Conservation (phyloP, 2,329 filamentous ascomycete species). For the Claviceps fusiformis region DNA sequence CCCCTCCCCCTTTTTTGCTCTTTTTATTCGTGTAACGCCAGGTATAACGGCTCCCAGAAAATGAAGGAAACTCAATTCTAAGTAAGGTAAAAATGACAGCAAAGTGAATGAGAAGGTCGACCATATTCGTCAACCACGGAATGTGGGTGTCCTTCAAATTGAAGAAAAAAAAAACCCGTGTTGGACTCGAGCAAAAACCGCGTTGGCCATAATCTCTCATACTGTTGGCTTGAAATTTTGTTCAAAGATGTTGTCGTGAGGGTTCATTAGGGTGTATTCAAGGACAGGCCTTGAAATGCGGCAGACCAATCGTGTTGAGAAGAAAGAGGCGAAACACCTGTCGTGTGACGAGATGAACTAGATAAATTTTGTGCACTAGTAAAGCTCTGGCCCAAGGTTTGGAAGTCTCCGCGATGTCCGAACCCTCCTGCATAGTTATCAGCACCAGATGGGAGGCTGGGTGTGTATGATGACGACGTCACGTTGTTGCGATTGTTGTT, state of each 20-base stretch:
- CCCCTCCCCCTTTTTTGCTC: conserved; percentile 6
- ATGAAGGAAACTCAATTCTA: conserved; percentile 6
- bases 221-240: background rate
- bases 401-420: conserved; percentile 29
- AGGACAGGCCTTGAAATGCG: conserved; percentile 57
- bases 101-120: background rate
- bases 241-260: background rate
- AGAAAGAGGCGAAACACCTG: conserved; percentile 27
- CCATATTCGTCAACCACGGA: background rate
- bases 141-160: background rate
- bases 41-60: background rate
- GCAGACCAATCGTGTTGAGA: conserved; percentile 46
- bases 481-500: conserved; percentile 18
- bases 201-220: background rate
- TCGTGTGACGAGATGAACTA: conserved; percentile 21
- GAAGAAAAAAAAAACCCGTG: background rate
- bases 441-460: conserved; percentile 14
- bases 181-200: background rate
- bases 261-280: conserved; percentile 44
- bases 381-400: conserved; percentile 33
- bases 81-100: background rate
- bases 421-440: conserved; percentile 19
- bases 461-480: conserved; percentile 16
- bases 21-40: conserved; percentile 1
- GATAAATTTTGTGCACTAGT: conserved; percentile 26